phyloP scores from a whole-genome alignment of 139 green algal species.

The Picochlorum sp. region DNA sequence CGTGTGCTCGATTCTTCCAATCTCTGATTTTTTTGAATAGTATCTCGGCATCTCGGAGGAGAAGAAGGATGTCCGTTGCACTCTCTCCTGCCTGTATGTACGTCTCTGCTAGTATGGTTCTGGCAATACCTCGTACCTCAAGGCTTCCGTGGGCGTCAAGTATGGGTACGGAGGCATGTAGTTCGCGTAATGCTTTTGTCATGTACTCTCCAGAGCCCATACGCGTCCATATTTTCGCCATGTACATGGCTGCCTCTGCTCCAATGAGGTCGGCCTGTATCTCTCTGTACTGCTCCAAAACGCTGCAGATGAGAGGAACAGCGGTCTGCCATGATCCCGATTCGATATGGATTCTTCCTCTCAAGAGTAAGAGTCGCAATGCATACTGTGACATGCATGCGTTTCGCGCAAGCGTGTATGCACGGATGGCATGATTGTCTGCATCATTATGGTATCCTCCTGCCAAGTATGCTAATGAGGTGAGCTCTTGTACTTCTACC shows the following conservation, averaged over 20 bases:
- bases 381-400: conserved; percentile 21
- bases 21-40: neutral
- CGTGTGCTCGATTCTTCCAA: neutral
- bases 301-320: conserved; percentile 39
- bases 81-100: conserved; percentile 17
- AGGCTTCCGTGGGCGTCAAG: conserved; percentile 35
- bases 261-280: conserved; percentile 35
- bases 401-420: conserved; percentile 16
- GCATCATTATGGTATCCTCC: conserved; percentile 12
- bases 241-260: conserved; percentile 28
- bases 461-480: neutral
- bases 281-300: conserved; percentile 14
- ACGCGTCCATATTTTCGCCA: conserved; percentile 23
- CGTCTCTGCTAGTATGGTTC: conserved; percentile 35
- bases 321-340: conserved; percentile 27
- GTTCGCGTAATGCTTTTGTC: conserved; percentile 18
- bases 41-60: neutral
- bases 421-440: conserved; percentile 5
- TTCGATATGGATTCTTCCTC: conserved; percentile 32
- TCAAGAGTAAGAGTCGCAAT: conserved; percentile 37
- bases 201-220: conserved; percentile 14
- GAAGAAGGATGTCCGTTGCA: neutral
- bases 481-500: conserved; percentile 22
- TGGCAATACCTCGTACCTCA: conserved; percentile 20
- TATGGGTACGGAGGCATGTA: conserved; percentile 33